Conservation (phyloP, 2,329 filamentous ascomycete species). For the Bretziella fagacearum region DNA sequence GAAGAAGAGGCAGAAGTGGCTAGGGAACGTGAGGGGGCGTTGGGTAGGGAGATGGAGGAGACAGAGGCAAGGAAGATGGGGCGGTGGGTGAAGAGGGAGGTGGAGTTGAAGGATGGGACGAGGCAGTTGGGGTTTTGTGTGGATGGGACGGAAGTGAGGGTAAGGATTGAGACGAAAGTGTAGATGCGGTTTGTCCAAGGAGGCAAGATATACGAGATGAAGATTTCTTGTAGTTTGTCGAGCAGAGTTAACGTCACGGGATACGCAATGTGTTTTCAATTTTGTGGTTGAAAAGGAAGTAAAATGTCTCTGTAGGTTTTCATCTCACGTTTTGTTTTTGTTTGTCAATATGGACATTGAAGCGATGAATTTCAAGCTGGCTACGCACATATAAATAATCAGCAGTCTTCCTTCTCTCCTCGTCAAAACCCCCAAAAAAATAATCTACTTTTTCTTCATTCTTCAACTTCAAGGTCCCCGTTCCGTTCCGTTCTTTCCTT, state of each 20-base stretch:
- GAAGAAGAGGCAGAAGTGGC: slow-evolving; percentile 30
- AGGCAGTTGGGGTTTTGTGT: slow-evolving; percentile 71
- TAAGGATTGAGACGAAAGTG: slow-evolving; percentile 38
- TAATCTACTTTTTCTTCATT: no score
- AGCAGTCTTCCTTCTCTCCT: no score
- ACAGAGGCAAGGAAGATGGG: slow-evolving; percentile 25
- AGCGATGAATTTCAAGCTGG: no score
- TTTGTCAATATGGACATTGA: no score
- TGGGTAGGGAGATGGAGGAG: slow-evolving; percentile 17
- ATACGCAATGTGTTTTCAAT: no score
- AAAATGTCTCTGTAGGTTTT: not conserved
- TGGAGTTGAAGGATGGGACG: slow-evolving; percentile 63
- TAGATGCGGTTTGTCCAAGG: not conserved
- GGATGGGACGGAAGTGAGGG: slow-evolving; percentile 50
- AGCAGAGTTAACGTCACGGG: no score
- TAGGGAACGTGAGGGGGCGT: slow-evolving; percentile 20
- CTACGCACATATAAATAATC: no score
- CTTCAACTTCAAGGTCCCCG: no score
- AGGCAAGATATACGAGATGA: not conserved
- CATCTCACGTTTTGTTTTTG: not conserved
- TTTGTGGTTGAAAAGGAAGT: no score
- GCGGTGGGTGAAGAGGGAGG: slow-evolving; percentile 59
- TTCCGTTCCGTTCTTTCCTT: no score
- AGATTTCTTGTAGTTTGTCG: not conserved
- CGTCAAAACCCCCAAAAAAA: no score